Evolutionary conservation across 108 stramenopile species (phyloP), one percentile per base, ranked within the genome.

Genomic region (Mayamaea pseudoterrestris): DNA sequence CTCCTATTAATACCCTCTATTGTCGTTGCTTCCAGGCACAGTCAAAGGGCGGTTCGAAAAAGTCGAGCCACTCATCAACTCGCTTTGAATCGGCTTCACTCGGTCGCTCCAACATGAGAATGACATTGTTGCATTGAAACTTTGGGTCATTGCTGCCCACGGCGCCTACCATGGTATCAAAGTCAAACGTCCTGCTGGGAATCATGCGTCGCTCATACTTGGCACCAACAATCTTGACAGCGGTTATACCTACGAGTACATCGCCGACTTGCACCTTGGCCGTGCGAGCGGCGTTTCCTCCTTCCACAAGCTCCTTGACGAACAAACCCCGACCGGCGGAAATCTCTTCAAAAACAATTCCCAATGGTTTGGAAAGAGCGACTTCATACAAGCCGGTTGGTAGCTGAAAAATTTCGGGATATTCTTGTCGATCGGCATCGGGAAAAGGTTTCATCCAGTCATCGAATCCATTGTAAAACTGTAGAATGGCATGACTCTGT

Each of bases 331-430:
- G 47, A 0, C 77, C 74, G 8, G 48, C 42, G 42, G 83, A 81
- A 40, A 85, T 74, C 30, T 90, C 88, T 65, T 90, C 88, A 57
- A 90, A 90, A 13, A 85, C 39, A n/a, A 90, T 85, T 3, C 88
- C 88, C 14, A 79, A 56, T 30, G 88, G 88, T 47, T 63, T 78
- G 44, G 50, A 46, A 25, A 90, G 45, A 21, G 47, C 45, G 2
- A 90, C 88, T 73, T 90, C 88, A 36, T 73, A 90, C 1, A 75
- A 65, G 11, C 88, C 88, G 50, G 75, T 76, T 0, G 88, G 83
- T 5, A 83, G 26, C 26, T 58, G 60, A 50, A 89, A 83, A 27
- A 83, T 65, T 36, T 84, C 82, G 8, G 87, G 87, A 61, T 63
- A 89, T 7, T 49, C 63, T 21, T 70, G 23, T 9, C 69, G 68